Evolutionary conservation across 805 yeast genomes (phyloP).

Genomic region (Cyberlindnera euphorbiiphila): DNA sequence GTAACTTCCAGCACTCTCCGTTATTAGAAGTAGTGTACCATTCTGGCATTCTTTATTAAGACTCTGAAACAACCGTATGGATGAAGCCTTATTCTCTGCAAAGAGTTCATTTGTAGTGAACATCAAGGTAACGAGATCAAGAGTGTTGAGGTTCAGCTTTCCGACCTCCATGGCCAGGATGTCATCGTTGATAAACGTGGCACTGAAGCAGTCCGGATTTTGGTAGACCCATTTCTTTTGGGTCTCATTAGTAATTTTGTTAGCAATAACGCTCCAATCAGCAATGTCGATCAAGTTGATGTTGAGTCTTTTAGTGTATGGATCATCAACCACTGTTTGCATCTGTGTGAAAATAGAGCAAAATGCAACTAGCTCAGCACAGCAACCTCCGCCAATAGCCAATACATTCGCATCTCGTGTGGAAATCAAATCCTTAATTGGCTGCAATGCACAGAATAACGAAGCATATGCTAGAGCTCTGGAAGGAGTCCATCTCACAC

Average conservation of each 20-base stretch:
- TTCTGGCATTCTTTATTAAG: slow-evolving; percentile 46
- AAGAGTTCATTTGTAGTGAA: slow-evolving; percentile 89
- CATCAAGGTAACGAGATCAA: slow-evolving; percentile 61
- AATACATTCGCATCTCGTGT: slow-evolving; percentile 39
- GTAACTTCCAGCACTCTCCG: slow-evolving; percentile 89
- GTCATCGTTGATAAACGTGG: slow-evolving; percentile 35
- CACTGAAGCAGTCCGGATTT: slow-evolving; percentile 30
- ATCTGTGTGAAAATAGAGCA: slow-evolving; percentile 49
- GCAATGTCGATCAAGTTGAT: slow-evolving; percentile 72
- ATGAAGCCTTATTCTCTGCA: slow-evolving; percentile 56
- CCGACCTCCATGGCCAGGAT: slow-evolving; percentile 30
- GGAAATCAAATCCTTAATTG: slow-evolving; percentile 36
- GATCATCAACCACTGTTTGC: slow-evolving; percentile 19
- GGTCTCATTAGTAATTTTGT: slow-evolving; percentile 40
- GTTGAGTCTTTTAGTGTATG: slow-evolving; percentile 32
- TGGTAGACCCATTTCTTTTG: slow-evolving; percentile 51
- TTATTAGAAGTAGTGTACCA: slow-evolving; percentile 61
- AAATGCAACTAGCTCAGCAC: slow-evolving; percentile 68
- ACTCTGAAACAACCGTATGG: slow-evolving; percentile 55
- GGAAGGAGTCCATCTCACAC: slow-evolving; percentile 82
- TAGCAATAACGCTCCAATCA: slow-evolving; percentile 61
- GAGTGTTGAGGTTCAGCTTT: slow-evolving; percentile 23
- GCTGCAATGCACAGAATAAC: slow-evolving; percentile 50
- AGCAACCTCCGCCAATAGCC: slow-evolving; percentile 88
- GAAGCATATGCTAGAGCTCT: slow-evolving; percentile 73